A percentile compares a stretch with the other conserved stretches of the same genome.
Conservation (phyloP, 305 asterid genomes). For the Fraxinus nigra region DNA sequence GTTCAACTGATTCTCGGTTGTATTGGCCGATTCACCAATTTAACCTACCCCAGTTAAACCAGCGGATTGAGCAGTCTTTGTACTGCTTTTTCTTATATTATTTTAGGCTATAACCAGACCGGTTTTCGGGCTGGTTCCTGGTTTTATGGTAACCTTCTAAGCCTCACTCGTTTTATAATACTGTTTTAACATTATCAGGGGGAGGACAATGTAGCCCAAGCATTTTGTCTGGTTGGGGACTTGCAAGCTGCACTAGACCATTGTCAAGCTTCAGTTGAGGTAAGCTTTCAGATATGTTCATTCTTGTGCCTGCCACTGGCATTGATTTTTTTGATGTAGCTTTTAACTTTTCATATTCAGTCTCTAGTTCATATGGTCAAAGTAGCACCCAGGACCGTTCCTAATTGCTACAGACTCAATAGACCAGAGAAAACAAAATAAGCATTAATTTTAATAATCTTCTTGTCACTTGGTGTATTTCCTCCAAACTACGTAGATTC, state of each 20-base stretch:
- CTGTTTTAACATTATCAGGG: slow-evolving; percentile 38
- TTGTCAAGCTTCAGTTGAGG: slow-evolving; percentile 76
- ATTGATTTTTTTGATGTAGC: neutral
- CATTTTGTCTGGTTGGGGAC: slow-evolving; percentile 69
- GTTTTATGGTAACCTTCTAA: neutral
- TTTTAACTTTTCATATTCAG: neutral
- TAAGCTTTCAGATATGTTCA: slow-evolving; percentile 24
- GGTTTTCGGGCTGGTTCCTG: neutral
- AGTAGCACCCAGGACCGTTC: neutral
- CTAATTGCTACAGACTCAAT: neutral
- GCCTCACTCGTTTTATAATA: neutral
- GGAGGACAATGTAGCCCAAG: slow-evolving; percentile 78
- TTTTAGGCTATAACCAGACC: neutral
- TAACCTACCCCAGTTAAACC: neutral
- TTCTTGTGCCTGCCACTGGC: neutral
- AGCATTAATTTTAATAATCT: neutral
- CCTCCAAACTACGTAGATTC: neutral
- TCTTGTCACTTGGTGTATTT: neutral
- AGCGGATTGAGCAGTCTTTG: neutral
- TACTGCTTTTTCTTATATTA: neutral
- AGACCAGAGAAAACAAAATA: neutral
- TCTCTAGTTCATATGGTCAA: neutral
- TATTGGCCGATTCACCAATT: neutral
- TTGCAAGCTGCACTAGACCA: slow-evolving; percentile 62
- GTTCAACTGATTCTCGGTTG: neutral